These are phyloP conservation scores for Tetrapisispora phaffii DNA, from an alignment of 805 yeast species.

Conservation along the genomic window DNA sequence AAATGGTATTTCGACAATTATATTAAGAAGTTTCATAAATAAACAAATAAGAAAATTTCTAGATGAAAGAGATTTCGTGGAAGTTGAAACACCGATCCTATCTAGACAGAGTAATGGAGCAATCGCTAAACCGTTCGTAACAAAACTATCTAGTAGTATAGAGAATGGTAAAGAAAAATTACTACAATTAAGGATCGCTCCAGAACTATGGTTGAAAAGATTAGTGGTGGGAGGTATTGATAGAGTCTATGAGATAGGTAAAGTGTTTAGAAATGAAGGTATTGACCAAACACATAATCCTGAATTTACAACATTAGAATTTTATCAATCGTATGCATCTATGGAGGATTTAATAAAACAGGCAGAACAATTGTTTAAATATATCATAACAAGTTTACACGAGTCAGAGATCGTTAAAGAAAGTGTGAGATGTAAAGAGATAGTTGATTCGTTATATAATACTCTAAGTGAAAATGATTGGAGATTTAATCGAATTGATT, in stretches of 20 bases:
- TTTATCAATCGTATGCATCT: constrained; percentile 63
- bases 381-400: constrained; percentile 26
- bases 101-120: constrained; percentile 78
- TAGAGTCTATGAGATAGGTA: constrained; percentile 77
- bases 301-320: constrained; percentile 85
- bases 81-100: constrained; percentile 83
- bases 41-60: constrained; percentile 50
- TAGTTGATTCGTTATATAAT: background rate
- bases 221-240: constrained; percentile 79
- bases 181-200: constrained; percentile 76
- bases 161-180: constrained; percentile 12
- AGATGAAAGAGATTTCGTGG: constrained; percentile 47
- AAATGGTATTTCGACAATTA: constrained; percentile 38
- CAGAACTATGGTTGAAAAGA: constrained; percentile 88
- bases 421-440: background rate
- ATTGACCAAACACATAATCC: constrained; percentile 90
- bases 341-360: constrained; percentile 55
- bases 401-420: constrained; percentile 4
- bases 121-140: constrained; percentile 75
- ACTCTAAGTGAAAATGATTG: constrained; percentile 12
- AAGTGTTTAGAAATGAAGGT: constrained; percentile 84
- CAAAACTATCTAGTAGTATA: constrained; percentile 32
- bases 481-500: constrained; percentile 26
- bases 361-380: constrained; percentile 48
- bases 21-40: constrained; percentile 47